Evolutionary conservation across 1,284 basidiomycete genomes (phyloP), one percentile per base, ranked within the genome.

Genomic region (Fomitopsis pinicola): DNA sequence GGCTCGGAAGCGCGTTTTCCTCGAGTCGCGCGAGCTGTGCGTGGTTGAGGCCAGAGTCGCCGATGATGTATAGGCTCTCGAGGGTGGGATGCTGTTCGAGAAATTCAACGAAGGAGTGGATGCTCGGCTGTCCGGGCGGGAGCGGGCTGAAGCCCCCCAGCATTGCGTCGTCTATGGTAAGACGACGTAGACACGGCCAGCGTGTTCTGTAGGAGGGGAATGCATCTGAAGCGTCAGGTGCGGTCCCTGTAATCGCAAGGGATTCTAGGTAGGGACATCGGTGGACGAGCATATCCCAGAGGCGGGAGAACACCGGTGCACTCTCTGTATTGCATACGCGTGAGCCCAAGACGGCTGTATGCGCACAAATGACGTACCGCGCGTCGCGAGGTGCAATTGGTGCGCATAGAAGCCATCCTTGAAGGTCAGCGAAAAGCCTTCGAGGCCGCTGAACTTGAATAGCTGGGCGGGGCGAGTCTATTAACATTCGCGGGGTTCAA

Each of bases 201-300:
- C 80, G 80, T 12, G 82, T 86, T 30, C 71, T 63, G 42, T 76
- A 74, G 6, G 85, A 70, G 0, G 73, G 75, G 17, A 74, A 74
- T 2, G 75, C 75, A 59, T 76, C 80, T 55, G 69, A 71, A 19
- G 81, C 77, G 48, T 84, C 77, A 26, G 81, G 74, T 1, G 84
- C 84, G 28, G 75, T 76, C 1, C 87, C 87, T 26, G 82, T 79
- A 42, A 91, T 78, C 42, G 76, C 72, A 4, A 91, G 77, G 57
- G 85, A 83, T 70, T 88, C 81, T 9, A 90, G 79, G 66, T 85
- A 76, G 0, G 85, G 86, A 66, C 84, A 87, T 36, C 79, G 79
- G 26, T 76, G 73, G 59, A 83, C 81, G 58, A 91, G 79, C 88
- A 91, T 89, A 62, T 84, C 79, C 85, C 86, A 88, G 50, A 91